phyloP scores from a whole-genome alignment of 2,329 filamentous ascomycete species.

The Ceratocystis cubensis region DNA sequence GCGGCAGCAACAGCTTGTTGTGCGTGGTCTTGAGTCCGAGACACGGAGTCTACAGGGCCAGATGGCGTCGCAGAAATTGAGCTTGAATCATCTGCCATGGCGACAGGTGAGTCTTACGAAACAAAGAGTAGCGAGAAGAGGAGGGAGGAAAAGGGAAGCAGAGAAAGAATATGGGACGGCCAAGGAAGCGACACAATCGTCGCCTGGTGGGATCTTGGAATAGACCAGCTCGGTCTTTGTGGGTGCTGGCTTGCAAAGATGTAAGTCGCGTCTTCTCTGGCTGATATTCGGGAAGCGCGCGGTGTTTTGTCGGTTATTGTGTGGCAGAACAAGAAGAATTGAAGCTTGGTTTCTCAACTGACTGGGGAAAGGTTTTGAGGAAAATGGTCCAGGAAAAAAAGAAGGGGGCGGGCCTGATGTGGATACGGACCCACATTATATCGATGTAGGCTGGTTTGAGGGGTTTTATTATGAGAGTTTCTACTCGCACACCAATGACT shows the following conservation, averaged over 20 bases:
- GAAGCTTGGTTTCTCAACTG: not conserved
- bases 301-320: conserved; percentile 22
- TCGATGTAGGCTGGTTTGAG: not conserved
- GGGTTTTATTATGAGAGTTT: too few species aligned
- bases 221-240: not conserved
- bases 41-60: conserved; percentile 13
- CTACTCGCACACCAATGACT: too few species aligned
- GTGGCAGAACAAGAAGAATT: conserved; percentile 17
- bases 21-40: conserved; percentile 11
- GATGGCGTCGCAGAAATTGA: conserved; percentile 1
- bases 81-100: conserved; percentile 10
- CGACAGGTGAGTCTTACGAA: not conserved
- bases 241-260: not conserved
- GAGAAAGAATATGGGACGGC: too few species aligned
- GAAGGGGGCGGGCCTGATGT: not conserved
- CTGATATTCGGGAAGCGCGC: conserved; percentile 20
- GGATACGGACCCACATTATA: not conserved
- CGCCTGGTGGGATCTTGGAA: too few species aligned
- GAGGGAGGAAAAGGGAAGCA: not conserved
- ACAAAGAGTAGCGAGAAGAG: not conserved
- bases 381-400: not conserved
- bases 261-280: conserved; percentile 22
- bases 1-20: conserved; percentile 2
- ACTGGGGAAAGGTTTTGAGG: not conserved
- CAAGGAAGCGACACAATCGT: too few species aligned